Conservation (phyloP, 2,329 filamentous ascomycete species). For the Pestalotiopsis sp. region DNA sequence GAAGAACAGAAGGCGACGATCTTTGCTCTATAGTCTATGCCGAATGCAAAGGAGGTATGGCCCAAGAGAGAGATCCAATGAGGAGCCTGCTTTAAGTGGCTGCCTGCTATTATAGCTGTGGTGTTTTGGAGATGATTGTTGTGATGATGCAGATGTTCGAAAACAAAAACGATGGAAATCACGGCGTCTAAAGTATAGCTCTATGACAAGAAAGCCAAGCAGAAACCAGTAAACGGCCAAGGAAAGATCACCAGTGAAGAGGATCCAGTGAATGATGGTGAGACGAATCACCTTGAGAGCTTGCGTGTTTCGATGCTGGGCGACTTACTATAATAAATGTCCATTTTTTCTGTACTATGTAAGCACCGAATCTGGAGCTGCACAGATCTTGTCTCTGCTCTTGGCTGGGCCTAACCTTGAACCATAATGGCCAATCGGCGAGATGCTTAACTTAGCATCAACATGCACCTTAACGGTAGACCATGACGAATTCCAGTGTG, state of each 20-base stretch:
- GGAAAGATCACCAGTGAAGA: not conserved
- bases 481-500: not conserved
- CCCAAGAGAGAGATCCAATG: not conserved
- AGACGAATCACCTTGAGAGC: not conserved
- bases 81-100: not conserved
- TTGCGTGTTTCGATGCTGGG: not conserved
- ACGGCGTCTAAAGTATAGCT: conserved; percentile 2
- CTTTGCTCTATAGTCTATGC: not conserved
- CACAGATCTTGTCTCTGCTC: not conserved
- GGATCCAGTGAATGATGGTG: not conserved
- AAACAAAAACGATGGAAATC: not conserved
- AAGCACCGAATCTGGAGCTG: conserved; percentile 1
- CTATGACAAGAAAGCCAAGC: not conserved
- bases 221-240: conserved; percentile 1
- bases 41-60: not conserved
- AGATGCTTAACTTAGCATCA: not conserved
- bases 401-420: not conserved
- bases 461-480: not conserved
- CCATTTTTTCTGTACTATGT: not conserved
- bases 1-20: not conserved
- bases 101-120: not conserved
- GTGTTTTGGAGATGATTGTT: not conserved
- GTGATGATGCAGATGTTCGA: not conserved
- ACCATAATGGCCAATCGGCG: not conserved
- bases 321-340: conserved; percentile 9